Evolutionary conservation across 345 rosid species (phyloP).

Genomic region (Eucalyptus brandiana): DNA sequence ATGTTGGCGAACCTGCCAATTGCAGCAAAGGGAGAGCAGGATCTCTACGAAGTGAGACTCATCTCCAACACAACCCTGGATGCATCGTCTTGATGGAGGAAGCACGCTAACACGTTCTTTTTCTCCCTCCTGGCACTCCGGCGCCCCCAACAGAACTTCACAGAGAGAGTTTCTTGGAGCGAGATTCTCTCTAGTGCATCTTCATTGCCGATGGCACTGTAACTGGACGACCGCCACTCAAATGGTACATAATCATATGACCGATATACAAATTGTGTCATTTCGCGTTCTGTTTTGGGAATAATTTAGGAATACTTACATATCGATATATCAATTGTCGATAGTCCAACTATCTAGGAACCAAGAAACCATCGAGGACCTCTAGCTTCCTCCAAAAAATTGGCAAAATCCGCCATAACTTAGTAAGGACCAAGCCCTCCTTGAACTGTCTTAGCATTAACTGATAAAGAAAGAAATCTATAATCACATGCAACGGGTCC

Average conservation of each 20-base stretch:
- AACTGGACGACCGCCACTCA: neutral
- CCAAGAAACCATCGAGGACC: neutral
- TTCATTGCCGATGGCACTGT: neutral
- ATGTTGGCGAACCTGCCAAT: neutral
- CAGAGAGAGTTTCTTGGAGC: neutral
- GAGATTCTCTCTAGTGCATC: neutral
- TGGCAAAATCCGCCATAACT: neutral
- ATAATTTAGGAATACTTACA: neutral
- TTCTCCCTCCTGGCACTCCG: neutral
- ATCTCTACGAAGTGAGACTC: constrained; percentile 66
- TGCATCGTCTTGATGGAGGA: neutral
- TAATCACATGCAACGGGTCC: neutral
- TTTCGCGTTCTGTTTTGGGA: neutral
- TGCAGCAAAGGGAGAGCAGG: constrained; percentile 62
- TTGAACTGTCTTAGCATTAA: neutral
- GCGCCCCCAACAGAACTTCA: neutral
- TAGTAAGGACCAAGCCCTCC: neutral
- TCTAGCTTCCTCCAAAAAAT: neutral
- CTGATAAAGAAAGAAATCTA: neutral
- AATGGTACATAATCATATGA: neutral
- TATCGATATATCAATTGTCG: neutral
- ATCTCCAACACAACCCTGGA: constrained; percentile 32
- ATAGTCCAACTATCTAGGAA: neutral
- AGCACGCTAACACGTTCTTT: neutral
- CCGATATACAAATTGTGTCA: neutral